phyloP scores from a whole-genome alignment of 2,329 filamentous ascomycete species.

The Lasiodiplodia gonubiensis region DNA sequence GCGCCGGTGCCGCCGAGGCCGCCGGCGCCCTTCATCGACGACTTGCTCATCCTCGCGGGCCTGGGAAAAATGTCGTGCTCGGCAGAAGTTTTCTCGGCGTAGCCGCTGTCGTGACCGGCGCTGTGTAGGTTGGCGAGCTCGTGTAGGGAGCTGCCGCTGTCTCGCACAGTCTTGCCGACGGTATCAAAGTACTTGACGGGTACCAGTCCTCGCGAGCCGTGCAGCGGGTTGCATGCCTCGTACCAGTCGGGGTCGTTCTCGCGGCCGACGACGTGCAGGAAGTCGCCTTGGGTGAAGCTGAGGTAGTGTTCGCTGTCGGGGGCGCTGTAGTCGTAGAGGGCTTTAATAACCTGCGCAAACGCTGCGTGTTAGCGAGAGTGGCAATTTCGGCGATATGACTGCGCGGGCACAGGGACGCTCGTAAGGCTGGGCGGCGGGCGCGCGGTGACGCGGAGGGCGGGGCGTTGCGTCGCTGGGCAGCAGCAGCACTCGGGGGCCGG shows the following conservation, averaged over 20 bases:
- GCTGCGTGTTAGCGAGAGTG: conserved; percentile 31
- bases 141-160: conserved; percentile 66
- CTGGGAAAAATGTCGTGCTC: conserved; percentile 31
- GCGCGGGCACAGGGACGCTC: conserved; percentile 26
- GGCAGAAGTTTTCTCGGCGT: conserved; percentile 62
- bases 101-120: conserved; percentile 89
- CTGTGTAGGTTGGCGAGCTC: conserved; percentile 54
- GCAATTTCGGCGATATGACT: conserved; percentile 32
- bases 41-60: conserved; percentile 46
- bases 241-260: conserved; percentile 97
- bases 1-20: conserved; percentile 67
- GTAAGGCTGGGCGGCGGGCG: conserved; percentile 29
- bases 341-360: conserved; percentile 82
- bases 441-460: conserved; percentile 14
- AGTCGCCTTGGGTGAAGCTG: conserved; percentile 92
- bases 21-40: conserved; percentile 46
- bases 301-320: conserved; percentile 67
- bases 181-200: conserved; percentile 93
- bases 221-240: conserved; percentile 95
- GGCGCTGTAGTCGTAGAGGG: conserved; percentile 89
- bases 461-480: conserved; percentile 21
- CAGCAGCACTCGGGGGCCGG: conserved; percentile 1
- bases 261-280: conserved; percentile 95
- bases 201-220: conserved; percentile 86
- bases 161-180: conserved; percentile 87